Evolutionary conservation across 305 asterid genomes (phyloP).

Genomic region (Fraxinus greggii): DNA sequence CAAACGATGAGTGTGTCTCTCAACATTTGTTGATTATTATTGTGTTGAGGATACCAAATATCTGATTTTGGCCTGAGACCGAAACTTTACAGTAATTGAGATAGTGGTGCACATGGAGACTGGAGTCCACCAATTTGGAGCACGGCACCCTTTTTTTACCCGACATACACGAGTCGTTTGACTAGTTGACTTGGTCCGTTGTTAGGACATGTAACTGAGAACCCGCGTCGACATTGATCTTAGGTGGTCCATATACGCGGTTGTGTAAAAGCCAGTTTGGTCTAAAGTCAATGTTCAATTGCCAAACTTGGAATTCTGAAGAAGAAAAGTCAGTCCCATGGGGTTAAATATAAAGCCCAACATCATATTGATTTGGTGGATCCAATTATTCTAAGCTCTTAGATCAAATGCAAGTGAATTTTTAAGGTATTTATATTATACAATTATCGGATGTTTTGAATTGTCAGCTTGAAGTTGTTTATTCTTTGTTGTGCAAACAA

Average conservation of each 20-base stretch:
- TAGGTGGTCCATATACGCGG: not conserved
- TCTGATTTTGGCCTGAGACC: no score
- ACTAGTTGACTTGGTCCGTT: constrained; percentile 14
- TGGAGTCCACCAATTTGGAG: not conserved
- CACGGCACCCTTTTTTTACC: not conserved
- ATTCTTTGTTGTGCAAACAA: no score
- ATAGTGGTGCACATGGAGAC: not conserved
- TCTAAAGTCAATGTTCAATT: not conserved
- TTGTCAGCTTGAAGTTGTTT: no score
- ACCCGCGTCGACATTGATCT: not conserved
- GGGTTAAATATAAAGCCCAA: not conserved
- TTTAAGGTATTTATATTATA: not conserved
- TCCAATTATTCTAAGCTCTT: not conserved
- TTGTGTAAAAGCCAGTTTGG: not conserved
- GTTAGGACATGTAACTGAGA: not conserved
- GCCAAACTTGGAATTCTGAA: not conserved
- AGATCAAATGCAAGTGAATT: not conserved
- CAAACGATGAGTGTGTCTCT: not conserved
- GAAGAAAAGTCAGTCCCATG: not conserved
- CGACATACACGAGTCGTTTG: constrained; percentile 2
- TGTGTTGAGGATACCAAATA: no score
- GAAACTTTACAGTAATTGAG: not conserved
- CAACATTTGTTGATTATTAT: not conserved
- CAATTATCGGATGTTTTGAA: not conserved
- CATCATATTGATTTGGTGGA: not conserved